Evolutionary conservation across 2,329 filamentous ascomycete genomes (phyloP).

Genomic region (Pseudopyrenochaeta lycopersici): DNA sequence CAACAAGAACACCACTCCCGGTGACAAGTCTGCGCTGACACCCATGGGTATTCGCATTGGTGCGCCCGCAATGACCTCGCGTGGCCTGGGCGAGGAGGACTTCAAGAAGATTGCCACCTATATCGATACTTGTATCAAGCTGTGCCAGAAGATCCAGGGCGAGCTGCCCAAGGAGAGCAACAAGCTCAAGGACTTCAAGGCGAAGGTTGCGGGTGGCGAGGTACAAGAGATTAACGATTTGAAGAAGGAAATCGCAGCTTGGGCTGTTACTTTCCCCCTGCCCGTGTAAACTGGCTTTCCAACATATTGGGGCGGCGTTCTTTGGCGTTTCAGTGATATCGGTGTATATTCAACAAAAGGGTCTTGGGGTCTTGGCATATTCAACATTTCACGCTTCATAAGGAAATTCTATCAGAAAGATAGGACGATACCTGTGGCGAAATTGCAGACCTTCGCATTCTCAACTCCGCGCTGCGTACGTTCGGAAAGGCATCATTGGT

Average conservation of each 20-base stretch:
- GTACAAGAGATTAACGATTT: conserved; percentile 83
- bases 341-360: conserved; percentile 38
- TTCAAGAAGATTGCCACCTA: conserved; percentile 83
- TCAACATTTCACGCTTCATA: conserved; percentile 35
- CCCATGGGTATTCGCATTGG: conserved; percentile 94
- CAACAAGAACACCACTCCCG: conserved; percentile 99
- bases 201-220: conserved; percentile 81
- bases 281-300: conserved; percentile 66
- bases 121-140: conserved; percentile 88
- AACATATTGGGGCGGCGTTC: conserved; percentile 20
- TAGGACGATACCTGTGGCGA: conserved; percentile 12
- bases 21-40: conserved; percentile 91
- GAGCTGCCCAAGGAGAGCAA: conserved; percentile 94
- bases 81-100: conserved; percentile 89
- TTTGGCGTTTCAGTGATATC: conserved; percentile 19
- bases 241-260: conserved; percentile 87
- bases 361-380: conserved; percentile 25
- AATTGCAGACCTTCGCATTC: not conserved
- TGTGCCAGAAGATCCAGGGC: conserved; percentile 87
- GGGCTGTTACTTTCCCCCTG: conserved; percentile 91
- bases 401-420: conserved; percentile 12
- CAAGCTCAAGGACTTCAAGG: conserved; percentile 99
- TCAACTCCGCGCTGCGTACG: conserved; percentile 5
- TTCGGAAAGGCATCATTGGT: conserved; percentile 1
- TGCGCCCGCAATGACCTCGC: conserved; percentile 96